Evolutionary conservation across 164 flowering plant species (phyloP).

Genomic region (Euptelea pleiosperma): DNA sequence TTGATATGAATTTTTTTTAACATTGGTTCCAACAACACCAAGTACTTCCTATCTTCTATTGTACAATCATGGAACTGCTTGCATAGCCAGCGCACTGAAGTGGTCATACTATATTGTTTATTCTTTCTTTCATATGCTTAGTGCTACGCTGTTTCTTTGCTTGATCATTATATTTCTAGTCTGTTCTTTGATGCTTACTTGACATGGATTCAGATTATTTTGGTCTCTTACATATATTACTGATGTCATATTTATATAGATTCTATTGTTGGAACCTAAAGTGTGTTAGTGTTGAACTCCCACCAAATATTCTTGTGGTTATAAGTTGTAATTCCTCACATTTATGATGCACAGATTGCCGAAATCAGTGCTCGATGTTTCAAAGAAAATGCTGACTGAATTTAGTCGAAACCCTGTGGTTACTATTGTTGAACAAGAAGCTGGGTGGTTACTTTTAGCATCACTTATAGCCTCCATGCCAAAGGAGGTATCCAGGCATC

Average conservation of each 20-base stretch:
- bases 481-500: conserved; percentile 61
- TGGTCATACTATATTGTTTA: background rate
- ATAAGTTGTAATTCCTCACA: background rate
- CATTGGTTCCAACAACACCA: no score
- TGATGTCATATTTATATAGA: no score
- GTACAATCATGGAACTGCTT: no score
- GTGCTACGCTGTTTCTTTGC: background rate
- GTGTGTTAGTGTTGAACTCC: background rate
- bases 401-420: conserved; percentile 63
- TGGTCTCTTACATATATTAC: no score
- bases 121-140: background rate
- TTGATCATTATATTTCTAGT: background rate
- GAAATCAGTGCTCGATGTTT: conserved; percentile 66
- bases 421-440: conserved; percentile 68
- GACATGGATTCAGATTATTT: background rate
- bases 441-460: conserved; percentile 89
- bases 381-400: conserved; percentile 73
- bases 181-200: background rate
- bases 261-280: background rate
- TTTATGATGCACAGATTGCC: conserved; percentile 59
- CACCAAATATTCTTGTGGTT: background rate
- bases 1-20: no score
- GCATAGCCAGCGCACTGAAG: no score
- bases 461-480: conserved; percentile 81
- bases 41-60: no score